Base-by-base conservation (phyloP, 108 stramenopile species). In the Stephanodiscus minutulus region DNA sequence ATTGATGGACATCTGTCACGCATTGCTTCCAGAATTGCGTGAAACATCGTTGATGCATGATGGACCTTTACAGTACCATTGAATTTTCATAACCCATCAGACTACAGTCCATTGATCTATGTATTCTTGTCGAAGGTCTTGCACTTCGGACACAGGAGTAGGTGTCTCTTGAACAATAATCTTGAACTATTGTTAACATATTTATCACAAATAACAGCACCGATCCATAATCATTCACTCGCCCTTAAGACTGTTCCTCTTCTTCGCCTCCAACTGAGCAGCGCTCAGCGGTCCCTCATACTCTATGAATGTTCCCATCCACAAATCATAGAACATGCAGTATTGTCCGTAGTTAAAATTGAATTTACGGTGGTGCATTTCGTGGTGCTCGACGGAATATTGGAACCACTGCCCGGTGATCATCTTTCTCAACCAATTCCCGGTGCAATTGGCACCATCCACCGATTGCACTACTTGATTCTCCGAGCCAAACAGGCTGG, bases 281-380 rank as follows among this genome's bases (percentile, higher is more conserved):
- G 76, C 69, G n/a, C 37, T 50, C 33, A 65, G 25, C n/a, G 86
- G 87, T 20, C 86, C 91, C 64, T 88, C 91, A 70, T 96, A 96
- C 1, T 69, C 64, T 24, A 88, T 75, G 68, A 86, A 92, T 15
- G 91, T 93, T 29, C 87, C 87, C 80, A 89, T 79, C 24, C 86
- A 35, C 54, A 76, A 70, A 67, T 97, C 96, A 79, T 96, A 96
- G 61, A 88, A 72, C 93, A 97, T 91, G 62, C 81, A 92, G 69
- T 97, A 96, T 63, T 97, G 96, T 7, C 90, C 94, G 66, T 94
- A 95, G 66, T 97, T 97, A 67, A 79, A 86, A 61, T 93, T 92
- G 53, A 96, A 96, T 59, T 89, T 91, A 60, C 96, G 87, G 75
- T 97, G 96, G 79, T 97, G 96, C 86, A 96, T 90, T 73, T 97